A percentile compares a stretch with the other conserved stretches of the same genome.
Conservation (phyloP, 108 stramenopile genomes). For the Nannochloropsis salina region DNA sequence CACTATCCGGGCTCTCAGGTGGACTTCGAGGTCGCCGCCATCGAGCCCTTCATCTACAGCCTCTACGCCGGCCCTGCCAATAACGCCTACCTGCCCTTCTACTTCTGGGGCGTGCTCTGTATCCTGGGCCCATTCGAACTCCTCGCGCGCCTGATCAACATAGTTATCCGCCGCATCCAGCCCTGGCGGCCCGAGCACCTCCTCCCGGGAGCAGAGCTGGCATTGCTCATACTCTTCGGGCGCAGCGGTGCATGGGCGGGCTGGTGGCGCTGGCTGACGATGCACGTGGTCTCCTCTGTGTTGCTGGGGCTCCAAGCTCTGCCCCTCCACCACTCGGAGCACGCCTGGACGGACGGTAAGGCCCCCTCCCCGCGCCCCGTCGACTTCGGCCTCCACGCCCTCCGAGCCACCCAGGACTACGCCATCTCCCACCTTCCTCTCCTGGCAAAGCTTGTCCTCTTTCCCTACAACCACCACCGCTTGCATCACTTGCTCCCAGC, state of each 20-base stretch:
- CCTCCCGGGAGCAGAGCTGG: background rate
- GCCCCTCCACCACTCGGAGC: constrained; percentile 7
- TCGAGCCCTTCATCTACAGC: constrained; percentile 8
- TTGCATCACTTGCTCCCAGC: background rate
- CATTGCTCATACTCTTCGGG: background rate
- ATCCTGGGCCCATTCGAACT: background rate
- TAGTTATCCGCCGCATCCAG: background rate
- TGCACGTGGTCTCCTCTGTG: background rate
- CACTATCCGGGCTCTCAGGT: background rate
- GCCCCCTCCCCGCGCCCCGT: background rate
- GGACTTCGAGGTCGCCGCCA: constrained; percentile 25
- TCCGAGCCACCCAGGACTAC: background rate
- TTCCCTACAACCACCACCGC: background rate
- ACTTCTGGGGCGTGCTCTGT: background rate
- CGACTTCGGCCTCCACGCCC: background rate
- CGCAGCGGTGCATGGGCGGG: background rate
- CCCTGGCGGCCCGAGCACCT: background rate
- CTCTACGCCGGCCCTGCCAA: background rate
- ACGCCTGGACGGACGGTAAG: background rate
- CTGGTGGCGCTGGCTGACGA: background rate
- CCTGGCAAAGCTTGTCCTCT: background rate
- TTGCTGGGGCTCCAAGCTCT: background rate
- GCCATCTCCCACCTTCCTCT: background rate
- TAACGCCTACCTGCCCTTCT: background rate
- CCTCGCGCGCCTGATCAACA: background rate